Conservation (phyloP, 257 asterid genomes). For the Sherardia arvensis region DNA sequence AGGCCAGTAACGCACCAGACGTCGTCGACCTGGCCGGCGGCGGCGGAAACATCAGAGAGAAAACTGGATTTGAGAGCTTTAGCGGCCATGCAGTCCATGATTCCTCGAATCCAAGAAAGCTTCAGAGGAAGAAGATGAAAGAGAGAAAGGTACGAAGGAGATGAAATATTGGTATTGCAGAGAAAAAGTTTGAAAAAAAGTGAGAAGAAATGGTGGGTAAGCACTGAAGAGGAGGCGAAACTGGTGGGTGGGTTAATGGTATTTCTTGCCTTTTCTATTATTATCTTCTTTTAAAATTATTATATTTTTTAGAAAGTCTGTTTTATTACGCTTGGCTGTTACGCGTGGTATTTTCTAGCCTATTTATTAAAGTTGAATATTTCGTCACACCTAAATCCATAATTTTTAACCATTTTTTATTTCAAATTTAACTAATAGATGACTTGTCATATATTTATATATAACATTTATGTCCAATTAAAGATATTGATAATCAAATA, state of each 20-base stretch:
- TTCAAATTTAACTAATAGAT: too few relatives aligned
- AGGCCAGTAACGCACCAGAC: constrained; percentile 56
- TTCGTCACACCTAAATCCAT: too few relatives aligned
- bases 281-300: background rate
- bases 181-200: constrained; percentile 10
- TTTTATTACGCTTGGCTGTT: constrained; percentile 40
- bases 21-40: constrained; percentile 20
- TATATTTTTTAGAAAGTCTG: background rate
- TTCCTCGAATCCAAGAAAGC: background rate
- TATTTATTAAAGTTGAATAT: constrained; percentile 11
- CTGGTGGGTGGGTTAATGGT: constrained; percentile 57
- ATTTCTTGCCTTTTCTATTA: constrained; percentile 14
- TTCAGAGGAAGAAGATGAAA: constrained; percentile 7
- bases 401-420: too few relatives aligned
- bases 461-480: too few relatives aligned
- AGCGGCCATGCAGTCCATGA: constrained; percentile 84
- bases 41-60: constrained; percentile 44
- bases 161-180: constrained; percentile 5
- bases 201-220: constrained; percentile 26
- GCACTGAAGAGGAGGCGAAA: constrained; percentile 77
- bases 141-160: background rate
- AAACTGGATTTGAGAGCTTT: constrained; percentile 89
- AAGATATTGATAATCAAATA: too few relatives aligned
- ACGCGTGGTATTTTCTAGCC: constrained; percentile 25
- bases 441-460: too few relatives aligned